Percentiles rank a stretch among this genome's conserved stretches.
Conservation (phyloP, 2,329 filamentous ascomycete species). For the Xylogone sp. region DNA sequence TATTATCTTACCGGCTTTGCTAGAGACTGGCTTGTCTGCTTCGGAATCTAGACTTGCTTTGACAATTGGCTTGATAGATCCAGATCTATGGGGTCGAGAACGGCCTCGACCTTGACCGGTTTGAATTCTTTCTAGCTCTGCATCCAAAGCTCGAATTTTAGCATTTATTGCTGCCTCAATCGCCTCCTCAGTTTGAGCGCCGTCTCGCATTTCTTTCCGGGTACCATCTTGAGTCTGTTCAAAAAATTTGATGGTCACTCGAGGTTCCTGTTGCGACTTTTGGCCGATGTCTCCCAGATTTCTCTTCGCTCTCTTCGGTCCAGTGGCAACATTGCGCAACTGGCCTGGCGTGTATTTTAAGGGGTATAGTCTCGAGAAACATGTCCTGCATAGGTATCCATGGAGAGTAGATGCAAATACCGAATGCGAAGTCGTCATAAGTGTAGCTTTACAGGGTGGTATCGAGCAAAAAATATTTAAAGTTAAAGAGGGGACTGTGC, state of each 20-base stretch:
- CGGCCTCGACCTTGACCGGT: not conserved
- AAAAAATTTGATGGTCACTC: conserved; percentile 17
- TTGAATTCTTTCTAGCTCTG: not conserved
- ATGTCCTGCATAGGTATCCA: conserved; percentile 29
- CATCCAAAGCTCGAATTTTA: not conserved
- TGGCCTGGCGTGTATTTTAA: conserved; percentile 15
- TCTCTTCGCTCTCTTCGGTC: conserved; percentile 5
- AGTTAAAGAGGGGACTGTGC: not conserved
- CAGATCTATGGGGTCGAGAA: not conserved
- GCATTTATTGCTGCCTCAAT: not conserved
- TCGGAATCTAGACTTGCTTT: not conserved
- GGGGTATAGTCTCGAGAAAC: conserved; percentile 22
- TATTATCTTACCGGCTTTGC: not conserved
- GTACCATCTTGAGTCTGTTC: conserved; percentile 24
- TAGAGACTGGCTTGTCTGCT: not conserved
- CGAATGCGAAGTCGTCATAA: conserved; percentile 26
- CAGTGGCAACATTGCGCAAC: conserved; percentile 16
- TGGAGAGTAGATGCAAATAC: conserved; percentile 20
- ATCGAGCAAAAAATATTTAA: not conserved
- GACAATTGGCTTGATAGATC: not conserved
- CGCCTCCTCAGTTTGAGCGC: conserved; percentile 7
- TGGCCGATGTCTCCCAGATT: not conserved
- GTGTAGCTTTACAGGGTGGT: conserved; percentile 7
- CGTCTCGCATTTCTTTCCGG: conserved; percentile 17
- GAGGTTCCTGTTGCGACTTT: not conserved